A percentile compares a stretch with the other conserved stretches of the same genome.
phyloP scores from a whole-genome alignment of 768 basidiomycete genomes.

The Mycena sanguinolenta region DNA sequence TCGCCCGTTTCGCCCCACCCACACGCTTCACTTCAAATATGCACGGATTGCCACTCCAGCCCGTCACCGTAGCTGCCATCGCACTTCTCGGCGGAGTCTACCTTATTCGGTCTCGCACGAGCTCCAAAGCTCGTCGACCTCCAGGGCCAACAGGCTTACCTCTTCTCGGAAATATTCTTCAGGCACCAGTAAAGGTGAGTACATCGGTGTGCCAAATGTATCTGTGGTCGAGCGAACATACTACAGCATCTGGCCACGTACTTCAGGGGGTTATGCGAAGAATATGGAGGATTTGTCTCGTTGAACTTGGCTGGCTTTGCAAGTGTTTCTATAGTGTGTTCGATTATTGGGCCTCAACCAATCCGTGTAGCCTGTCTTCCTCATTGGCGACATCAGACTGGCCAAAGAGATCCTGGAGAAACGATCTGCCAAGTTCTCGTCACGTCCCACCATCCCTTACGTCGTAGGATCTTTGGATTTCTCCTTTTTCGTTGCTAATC shows the following conservation, averaged over 20 bases:
- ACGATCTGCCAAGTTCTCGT: not conserved
- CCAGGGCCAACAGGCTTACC: conserved; percentile 1
- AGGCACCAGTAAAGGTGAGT: not conserved
- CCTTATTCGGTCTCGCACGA: not conserved
- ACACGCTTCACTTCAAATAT: not conserved
- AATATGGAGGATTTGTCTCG: not conserved
- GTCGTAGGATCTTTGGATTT: not conserved
- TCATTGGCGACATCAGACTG: too few relatives aligned
- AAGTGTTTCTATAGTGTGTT: too few relatives aligned
- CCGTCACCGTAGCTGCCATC: not conserved
- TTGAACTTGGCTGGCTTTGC: too few relatives aligned
- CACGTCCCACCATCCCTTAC: not conserved
- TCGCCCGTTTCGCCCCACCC: not conserved
- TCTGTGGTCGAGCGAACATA: not conserved
- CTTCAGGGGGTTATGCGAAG: not conserved
- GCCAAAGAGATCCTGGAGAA: not conserved
- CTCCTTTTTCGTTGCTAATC: too few relatives aligned
- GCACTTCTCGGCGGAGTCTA: conserved; percentile 1
- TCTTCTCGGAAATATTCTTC: not conserved
- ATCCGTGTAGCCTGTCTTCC: too few relatives aligned
- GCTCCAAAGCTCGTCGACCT: not conserved
- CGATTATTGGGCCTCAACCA: too few relatives aligned
- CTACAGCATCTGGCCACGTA: not conserved
- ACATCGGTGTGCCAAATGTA: not conserved
- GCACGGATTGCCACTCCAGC: not conserved